Conservation (phyloP, 2,329 filamentous ascomycete genomes). For the Didymella sp. region DNA sequence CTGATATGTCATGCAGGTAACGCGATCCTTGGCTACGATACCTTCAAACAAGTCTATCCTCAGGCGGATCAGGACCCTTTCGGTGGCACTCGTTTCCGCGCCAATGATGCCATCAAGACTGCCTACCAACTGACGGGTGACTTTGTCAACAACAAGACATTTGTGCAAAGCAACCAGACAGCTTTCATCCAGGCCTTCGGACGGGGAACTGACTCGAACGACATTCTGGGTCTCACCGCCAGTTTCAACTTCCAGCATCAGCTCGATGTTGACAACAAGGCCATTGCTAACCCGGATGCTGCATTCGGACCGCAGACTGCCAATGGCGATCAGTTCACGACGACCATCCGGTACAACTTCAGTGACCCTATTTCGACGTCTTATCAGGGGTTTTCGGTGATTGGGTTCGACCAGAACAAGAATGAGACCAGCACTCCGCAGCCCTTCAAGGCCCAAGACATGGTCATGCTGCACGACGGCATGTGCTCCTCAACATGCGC, state of each 20-base stretch:
- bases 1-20: constrained; percentile 50
- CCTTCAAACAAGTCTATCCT: constrained; percentile 64
- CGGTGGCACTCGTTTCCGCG: constrained; percentile 57
- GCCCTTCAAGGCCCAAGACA: constrained; percentile 49
- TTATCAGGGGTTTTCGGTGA: constrained; percentile 40
- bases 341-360: constrained; percentile 48
- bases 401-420: constrained; percentile 40
- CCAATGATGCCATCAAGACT: constrained; percentile 50
- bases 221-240: constrained; percentile 36
- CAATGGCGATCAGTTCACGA: constrained; percentile 48
- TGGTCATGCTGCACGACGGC: constrained; percentile 54
- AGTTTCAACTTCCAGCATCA: constrained; percentile 46
- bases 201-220: constrained; percentile 24
- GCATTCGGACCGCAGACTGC: constrained; percentile 46
- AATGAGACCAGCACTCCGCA: constrained; percentile 42
- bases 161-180: constrained; percentile 37
- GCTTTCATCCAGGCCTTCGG: constrained; percentile 39
- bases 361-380: constrained; percentile 40
- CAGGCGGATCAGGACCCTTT: constrained; percentile 50
- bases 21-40: constrained; percentile 50
- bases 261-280: constrained; percentile 40
- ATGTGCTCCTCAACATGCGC: constrained; percentile 58
- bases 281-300: constrained; percentile 44
- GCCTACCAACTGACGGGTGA: constrained; percentile 44
- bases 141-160: constrained; percentile 41